Evolutionary conservation across 257 asterid genomes (phyloP).

Genomic region (Primulina eburnea): DNA sequence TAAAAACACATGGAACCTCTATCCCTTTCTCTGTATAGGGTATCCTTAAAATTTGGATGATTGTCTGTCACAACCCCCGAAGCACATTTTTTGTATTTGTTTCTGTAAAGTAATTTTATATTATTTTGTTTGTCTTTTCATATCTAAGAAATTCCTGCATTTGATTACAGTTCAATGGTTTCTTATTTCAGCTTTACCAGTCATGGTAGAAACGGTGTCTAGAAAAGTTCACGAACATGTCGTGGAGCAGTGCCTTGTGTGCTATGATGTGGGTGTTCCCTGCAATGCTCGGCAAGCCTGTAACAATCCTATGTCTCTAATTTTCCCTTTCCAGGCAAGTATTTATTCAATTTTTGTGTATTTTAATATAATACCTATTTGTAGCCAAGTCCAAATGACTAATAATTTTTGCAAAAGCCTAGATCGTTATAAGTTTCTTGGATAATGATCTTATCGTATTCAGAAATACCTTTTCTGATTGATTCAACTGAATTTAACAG

Average conservation of each 20-base stretch:
- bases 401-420: constrained; percentile 13
- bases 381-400: not conserved
- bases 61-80: not conserved
- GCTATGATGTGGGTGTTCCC: constrained; percentile 82
- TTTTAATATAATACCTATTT: no score
- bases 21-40: no score
- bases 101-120: not conserved
- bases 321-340: constrained; percentile 92
- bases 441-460: not conserved
- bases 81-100: not conserved
- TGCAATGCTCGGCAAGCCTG: constrained; percentile 85
- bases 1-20: no score
- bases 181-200: constrained; percentile 65
- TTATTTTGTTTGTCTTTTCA: not conserved
- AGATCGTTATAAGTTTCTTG: constrained; percentile 1
- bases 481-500: constrained; percentile 40
- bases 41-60: not conserved
- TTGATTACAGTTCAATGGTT: not conserved
- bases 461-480: constrained; percentile 19
- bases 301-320: constrained; percentile 68
- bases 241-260: constrained; percentile 84
- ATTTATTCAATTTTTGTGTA: not conserved
- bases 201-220: constrained; percentile 76
- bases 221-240: constrained; percentile 73
- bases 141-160: not conserved